A percentile compares a stretch with the other conserved stretches of the same genome.
Evolutionary conservation across 208 protist genomes (phyloP).

Genomic region (Trypanosoma mega): DNA sequence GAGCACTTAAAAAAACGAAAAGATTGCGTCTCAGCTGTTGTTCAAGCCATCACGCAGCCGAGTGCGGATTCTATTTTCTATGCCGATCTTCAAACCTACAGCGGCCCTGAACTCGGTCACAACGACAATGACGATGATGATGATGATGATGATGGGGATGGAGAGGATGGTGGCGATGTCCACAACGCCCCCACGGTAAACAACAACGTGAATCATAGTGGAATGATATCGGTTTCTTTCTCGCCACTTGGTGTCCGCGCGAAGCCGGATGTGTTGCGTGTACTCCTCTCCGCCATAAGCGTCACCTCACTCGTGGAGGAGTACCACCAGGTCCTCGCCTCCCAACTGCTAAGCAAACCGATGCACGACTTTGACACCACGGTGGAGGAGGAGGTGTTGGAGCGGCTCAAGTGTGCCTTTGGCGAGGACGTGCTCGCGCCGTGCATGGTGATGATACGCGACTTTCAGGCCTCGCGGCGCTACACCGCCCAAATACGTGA

Average conservation of each 20-base stretch:
- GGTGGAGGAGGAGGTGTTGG: slow-evolving; percentile 79
- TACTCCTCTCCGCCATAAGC: slow-evolving; percentile 75
- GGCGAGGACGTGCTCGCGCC: slow-evolving; percentile 67
- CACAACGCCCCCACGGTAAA: background rate
- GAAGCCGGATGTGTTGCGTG: slow-evolving; percentile 68
- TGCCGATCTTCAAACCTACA: slow-evolving; percentile 16
- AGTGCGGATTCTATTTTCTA: slow-evolving; percentile 40
- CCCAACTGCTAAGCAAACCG: slow-evolving; percentile 59
- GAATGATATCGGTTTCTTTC: too few relatives aligned
- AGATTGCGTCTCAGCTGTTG: slow-evolving; percentile 77
- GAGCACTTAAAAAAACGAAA: slow-evolving; percentile 73
- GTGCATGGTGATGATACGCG: slow-evolving; percentile 84
- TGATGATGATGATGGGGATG: slow-evolving; percentile 13
- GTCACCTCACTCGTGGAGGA: slow-evolving; percentile 63
- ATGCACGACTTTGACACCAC: slow-evolving; percentile 84
- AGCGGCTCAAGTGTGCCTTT: slow-evolving; percentile 84
- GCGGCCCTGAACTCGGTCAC: background rate
- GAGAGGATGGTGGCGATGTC: slow-evolving; percentile 4
- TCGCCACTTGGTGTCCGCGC: slow-evolving; percentile 29
- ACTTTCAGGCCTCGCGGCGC: slow-evolving; percentile 77
- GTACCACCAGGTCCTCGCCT: slow-evolving; percentile 71
- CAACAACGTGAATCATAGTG: background rate
- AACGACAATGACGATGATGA: slow-evolving; percentile 13
- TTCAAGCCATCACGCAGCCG: slow-evolving; percentile 75
- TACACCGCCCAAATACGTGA: slow-evolving; percentile 65